Conservation (phyloP, 1,284 basidiomycete species). For the Rhodotorula sp. region DNA sequence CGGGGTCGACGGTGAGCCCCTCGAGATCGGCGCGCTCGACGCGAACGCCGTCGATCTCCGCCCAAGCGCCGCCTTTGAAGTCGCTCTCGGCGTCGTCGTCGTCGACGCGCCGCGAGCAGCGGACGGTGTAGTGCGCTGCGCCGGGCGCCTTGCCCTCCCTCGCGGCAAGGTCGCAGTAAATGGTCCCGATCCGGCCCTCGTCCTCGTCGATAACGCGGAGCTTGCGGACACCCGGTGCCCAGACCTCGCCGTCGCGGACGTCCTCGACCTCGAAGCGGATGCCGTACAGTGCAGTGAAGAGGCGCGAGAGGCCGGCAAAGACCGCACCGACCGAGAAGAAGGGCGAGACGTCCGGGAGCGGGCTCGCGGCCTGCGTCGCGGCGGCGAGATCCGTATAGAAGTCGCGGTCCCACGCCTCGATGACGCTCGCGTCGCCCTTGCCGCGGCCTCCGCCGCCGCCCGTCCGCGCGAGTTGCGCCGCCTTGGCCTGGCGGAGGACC, state of each 20-base stretch:
- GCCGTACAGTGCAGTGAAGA: slow-evolving; percentile 85
- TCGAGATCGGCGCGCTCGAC: slow-evolving; percentile 45
- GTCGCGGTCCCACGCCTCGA: slow-evolving; percentile 91
- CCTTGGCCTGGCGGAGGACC: slow-evolving; percentile 69
- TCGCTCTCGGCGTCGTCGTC: slow-evolving; percentile 80
- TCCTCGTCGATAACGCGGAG: slow-evolving; percentile 88
- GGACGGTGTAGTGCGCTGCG: slow-evolving; percentile 95
- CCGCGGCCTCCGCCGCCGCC: slow-evolving; percentile 11
- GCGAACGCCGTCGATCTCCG: slow-evolving; percentile 53
- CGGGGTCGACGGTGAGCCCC: slow-evolving; percentile 33
- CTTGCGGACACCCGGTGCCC: slow-evolving; percentile 80
- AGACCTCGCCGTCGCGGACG: slow-evolving; percentile 81
- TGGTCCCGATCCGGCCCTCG: slow-evolving; percentile 82
- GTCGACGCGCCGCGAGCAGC: slow-evolving; percentile 88
- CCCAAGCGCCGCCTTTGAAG: slow-evolving; percentile 47
- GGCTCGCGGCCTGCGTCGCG: slow-evolving; percentile 5
- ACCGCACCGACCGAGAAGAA: slow-evolving; percentile 76
- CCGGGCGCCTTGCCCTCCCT: slow-evolving; percentile 82
- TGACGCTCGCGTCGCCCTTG: slow-evolving; percentile 43
- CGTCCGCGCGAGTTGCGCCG: slow-evolving; percentile 54
- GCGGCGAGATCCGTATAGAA: slow-evolving; percentile 60
- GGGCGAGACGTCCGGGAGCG: slow-evolving; percentile 62
- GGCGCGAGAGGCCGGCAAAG: slow-evolving; percentile 78
- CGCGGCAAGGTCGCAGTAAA: slow-evolving; percentile 90
- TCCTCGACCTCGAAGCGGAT: slow-evolving; percentile 69